Conservation (phyloP, 75 land plant genomes). For the Cupressus sempervirens region DNA sequence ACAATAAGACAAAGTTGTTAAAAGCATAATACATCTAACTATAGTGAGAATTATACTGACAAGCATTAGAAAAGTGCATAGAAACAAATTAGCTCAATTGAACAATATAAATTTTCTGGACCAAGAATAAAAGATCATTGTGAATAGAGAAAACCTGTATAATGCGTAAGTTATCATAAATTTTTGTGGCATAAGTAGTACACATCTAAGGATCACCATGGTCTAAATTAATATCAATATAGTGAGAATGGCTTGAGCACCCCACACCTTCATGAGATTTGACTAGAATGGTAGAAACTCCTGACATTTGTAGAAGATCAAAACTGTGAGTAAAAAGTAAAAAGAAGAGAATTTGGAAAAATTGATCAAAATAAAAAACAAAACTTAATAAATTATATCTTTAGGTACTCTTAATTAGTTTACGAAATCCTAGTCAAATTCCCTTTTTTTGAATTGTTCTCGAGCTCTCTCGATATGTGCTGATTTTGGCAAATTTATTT, state of each 20-base stretch:
- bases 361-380: constrained; percentile 4
- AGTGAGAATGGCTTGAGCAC: constrained; percentile 8
- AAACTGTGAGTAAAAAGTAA: constrained; percentile 1
- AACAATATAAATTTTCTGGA: not conserved
- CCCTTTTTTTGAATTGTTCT: not conserved
- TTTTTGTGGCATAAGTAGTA: constrained; percentile 69
- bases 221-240: constrained; percentile 55
- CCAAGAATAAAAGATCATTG: not conserved
- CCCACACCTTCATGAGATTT: not conserved
- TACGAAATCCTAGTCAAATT: not conserved
- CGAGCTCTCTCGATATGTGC: not conserved
- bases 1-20: not conserved
- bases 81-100: not conserved
- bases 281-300: not conserved
- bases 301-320: constrained; percentile 11
- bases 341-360: not conserved
- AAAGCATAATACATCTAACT: not conserved
- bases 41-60: not conserved
- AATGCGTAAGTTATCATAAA: constrained; percentile 51
- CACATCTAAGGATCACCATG: constrained; percentile 70
- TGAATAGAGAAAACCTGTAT: constrained; percentile 53
- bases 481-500: not conserved
- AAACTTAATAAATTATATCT: constrained; percentile 3
- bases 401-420: constrained; percentile 2
- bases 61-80: not conserved